A percentile compares a stretch with the other conserved stretches of the same genome.
phyloP scores from a whole-genome alignment of 345 rosid species.

The Draba incana region DNA sequence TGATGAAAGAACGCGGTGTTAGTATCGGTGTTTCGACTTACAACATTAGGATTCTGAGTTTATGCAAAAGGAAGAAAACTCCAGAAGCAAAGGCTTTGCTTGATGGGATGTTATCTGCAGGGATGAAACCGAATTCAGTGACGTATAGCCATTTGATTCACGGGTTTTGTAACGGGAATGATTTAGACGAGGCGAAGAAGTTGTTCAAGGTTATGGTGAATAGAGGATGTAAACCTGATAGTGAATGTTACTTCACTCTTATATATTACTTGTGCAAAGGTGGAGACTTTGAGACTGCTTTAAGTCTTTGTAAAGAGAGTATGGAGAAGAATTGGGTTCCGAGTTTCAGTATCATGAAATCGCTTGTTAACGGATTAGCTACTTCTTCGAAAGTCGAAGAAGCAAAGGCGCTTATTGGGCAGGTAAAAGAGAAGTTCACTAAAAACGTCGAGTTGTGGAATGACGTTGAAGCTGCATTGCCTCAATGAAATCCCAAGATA shows the following conservation, averaged over 20 bases:
- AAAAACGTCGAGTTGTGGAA: conserved; percentile 64
- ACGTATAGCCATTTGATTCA: conserved; percentile 64
- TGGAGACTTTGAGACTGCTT: conserved; percentile 64
- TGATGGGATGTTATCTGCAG: conserved; percentile 52
- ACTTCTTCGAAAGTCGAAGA: conserved; percentile 55
- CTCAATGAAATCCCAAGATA: too few relatives aligned
- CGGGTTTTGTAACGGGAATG: conserved; percentile 70
- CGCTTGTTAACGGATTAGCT: conserved; percentile 67
- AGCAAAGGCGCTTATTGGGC: conserved; percentile 58
- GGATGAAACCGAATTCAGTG: conserved; percentile 53
- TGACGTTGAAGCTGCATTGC: conserved; percentile 76
- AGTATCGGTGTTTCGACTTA: conserved; percentile 47
- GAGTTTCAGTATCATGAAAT: conserved; percentile 58
- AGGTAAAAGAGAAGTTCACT: conserved; percentile 60
- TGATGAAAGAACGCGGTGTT: conserved; percentile 60
- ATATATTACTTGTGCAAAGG: conserved; percentile 62
- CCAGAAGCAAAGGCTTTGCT: conserved; percentile 66
- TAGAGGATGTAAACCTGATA: conserved; percentile 54
- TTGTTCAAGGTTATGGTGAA: conserved; percentile 63
- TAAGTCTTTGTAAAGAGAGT: conserved; percentile 59
- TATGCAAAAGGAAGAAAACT: conserved; percentile 64
- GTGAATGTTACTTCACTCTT: conserved; percentile 59
- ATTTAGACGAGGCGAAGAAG: conserved; percentile 65
- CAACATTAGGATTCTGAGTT: conserved; percentile 65
- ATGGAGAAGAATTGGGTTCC: conserved; percentile 82